These are phyloP conservation scores for Rosa rugosa DNA, from an alignment of 306 rosid species.

Conservation along the genomic window DNA sequence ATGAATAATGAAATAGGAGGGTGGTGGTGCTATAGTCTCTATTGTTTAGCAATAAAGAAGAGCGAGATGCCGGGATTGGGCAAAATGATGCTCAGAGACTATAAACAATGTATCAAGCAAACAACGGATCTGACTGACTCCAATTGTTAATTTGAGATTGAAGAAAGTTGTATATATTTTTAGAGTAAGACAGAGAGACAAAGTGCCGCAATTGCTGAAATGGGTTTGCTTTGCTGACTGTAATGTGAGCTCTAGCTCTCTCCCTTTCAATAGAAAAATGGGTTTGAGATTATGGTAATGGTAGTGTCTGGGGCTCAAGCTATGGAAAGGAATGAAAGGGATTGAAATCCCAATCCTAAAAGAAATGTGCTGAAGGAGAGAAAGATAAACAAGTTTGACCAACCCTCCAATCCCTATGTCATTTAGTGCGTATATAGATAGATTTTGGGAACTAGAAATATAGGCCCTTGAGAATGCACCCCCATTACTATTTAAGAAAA, in stretches of 20 bases:
- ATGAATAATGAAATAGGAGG: neutral
- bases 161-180: neutral
- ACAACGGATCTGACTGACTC: neutral
- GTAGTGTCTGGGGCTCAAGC: no score
- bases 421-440: neutral
- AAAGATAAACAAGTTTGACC: constrained; percentile 58
- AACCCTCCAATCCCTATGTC: constrained; percentile 39
- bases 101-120: neutral
- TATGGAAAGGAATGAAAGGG: constrained; percentile 53
- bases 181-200: constrained; percentile 20
- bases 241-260: constrained; percentile 27
- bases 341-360: constrained; percentile 58
- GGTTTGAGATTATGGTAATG: constrained; percentile 33
- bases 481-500: neutral
- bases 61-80: constrained; percentile 12
- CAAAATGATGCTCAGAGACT: neutral
- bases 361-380: constrained; percentile 31
- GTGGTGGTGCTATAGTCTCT: neutral
- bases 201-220: constrained; percentile 48
- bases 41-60: neutral
- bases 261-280: constrained; percentile 32
- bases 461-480: constrained; percentile 45
- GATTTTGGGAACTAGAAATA: constrained; percentile 16
- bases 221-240: constrained; percentile 46
- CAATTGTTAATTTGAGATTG: neutral